phyloP scores from a whole-genome alignment of 768 basidiomycete genomes.

The Tubosaeta sp. region DNA sequence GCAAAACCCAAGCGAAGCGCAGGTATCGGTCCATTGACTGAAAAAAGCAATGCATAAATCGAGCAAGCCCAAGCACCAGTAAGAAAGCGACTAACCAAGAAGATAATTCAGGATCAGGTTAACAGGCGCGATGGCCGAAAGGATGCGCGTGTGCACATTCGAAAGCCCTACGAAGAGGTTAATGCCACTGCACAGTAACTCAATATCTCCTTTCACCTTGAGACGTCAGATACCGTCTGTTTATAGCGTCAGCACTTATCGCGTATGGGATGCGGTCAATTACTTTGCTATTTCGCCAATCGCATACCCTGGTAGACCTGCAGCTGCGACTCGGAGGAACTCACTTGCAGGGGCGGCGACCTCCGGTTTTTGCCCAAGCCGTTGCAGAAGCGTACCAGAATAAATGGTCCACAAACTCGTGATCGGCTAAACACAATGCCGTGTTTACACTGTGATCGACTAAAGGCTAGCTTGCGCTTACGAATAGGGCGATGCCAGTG shows the following conservation, averaged over 20 bases:
- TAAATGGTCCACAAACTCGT: constrained; percentile 19
- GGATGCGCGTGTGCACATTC: constrained; percentile 16
- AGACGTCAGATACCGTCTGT: constrained; percentile 20
- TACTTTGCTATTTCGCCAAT: constrained; percentile 40
- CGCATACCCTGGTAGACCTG: constrained; percentile 46
- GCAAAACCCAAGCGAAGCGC: constrained; percentile 23
- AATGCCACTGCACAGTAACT: neutral
- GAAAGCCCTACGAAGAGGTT: constrained; percentile 18
- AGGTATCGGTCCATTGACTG: constrained; percentile 25
- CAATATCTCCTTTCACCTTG: constrained; percentile 11
- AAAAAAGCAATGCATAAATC: neutral
- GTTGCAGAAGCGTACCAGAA: constrained; percentile 37
- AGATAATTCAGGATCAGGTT: constrained; percentile 24
- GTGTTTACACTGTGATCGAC: neutral
- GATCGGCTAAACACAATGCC: constrained; percentile 15
- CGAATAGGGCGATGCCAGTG: constrained; percentile 22
- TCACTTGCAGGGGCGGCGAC: constrained; percentile 37
- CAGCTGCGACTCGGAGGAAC: constrained; percentile 36
- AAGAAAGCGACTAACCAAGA: constrained; percentile 14
- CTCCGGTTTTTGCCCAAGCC: constrained; percentile 33
- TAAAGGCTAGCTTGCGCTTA: constrained; percentile 1
- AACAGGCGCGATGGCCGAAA: constrained; percentile 21
- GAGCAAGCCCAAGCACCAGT: neutral
- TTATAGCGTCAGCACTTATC: constrained; percentile 1
- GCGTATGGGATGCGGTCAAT: neutral